Evolutionary conservation across 176 grass and related monocot species (phyloP).

Genomic region (Musa beccarii): DNA sequence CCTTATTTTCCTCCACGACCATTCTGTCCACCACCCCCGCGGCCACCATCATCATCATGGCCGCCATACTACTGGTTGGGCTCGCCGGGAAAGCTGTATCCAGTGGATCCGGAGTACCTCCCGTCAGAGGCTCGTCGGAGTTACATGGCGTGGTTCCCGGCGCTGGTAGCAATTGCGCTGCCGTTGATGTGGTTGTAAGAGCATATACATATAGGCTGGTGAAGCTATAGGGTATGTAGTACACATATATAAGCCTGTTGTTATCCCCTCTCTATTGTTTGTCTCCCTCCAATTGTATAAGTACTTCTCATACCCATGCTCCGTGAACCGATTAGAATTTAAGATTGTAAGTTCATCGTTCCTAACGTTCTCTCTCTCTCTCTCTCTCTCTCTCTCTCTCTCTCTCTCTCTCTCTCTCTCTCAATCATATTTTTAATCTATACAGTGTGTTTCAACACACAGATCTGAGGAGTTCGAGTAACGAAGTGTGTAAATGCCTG

Average conservation of each 20-base stretch:
- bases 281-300: background rate
- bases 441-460: too few relatives aligned
- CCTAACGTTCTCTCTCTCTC: too few relatives aligned
- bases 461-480: too few relatives aligned
- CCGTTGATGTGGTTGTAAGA: conserved; percentile 14
- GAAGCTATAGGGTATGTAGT: too few relatives aligned
- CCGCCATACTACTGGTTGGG: conserved; percentile 19
- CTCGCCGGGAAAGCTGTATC: conserved; percentile 15
- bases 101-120: conserved; percentile 36
- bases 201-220: background rate
- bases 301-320: too few relatives aligned
- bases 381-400: too few relatives aligned
- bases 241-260: background rate
- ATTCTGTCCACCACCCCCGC: conserved; percentile 6
- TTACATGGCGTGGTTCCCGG: background rate
- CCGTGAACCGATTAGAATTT: too few relatives aligned
- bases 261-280: background rate
- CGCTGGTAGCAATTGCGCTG: conserved; percentile 9
- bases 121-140: conserved; percentile 9
- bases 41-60: conserved; percentile 25
- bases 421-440: too few relatives aligned
- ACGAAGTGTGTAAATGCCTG: too few relatives aligned
- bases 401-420: too few relatives aligned
- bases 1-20: too few relatives aligned
- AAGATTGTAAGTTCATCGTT: too few relatives aligned